Evolutionary conservation across 192 early-diverging fungal species (phyloP).

Genomic region (Coemansia sp.): DNA sequence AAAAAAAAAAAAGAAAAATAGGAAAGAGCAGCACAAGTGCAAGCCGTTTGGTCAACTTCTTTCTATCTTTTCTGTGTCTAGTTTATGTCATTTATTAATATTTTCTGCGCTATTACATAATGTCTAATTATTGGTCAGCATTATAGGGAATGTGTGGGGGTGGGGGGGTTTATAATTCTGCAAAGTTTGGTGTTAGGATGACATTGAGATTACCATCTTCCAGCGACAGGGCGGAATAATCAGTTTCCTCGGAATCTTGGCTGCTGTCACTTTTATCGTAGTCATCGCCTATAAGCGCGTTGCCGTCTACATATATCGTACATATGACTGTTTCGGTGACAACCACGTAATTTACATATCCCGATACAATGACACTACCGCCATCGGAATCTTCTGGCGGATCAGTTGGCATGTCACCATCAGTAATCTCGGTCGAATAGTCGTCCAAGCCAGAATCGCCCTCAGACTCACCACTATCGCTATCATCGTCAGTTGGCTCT

Average conservation of each 20-base stretch:
- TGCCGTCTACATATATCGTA: constrained; percentile 12
- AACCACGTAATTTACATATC: neutral
- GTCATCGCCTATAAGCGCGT: neutral
- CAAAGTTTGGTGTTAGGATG: neutral
- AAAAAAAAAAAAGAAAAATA: no score
- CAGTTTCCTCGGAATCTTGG: neutral
- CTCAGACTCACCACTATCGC: neutral
- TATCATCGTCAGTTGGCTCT: neutral
- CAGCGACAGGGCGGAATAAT: no score
- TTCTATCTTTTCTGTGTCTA: no score
- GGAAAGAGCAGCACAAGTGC: no score
- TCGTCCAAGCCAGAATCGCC: neutral
- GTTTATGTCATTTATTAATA: no score
- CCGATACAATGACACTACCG: neutral
- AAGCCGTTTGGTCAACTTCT: no score
- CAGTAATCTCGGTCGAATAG: constrained; percentile 1
- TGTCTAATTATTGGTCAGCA: neutral
- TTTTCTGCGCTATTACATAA: no score
- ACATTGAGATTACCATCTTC: no score
- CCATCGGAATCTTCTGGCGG: neutral
- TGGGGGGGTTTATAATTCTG: neutral
- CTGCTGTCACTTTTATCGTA: neutral
- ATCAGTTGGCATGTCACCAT: neutral
- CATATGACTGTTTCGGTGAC: constrained; percentile 2
- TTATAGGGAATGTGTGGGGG: neutral